A percentile compares a stretch with the other conserved stretches of the same genome.
Conservation (phyloP, 371 early-diverging fungal genomes). For the Chytridium lagenaria region DNA sequence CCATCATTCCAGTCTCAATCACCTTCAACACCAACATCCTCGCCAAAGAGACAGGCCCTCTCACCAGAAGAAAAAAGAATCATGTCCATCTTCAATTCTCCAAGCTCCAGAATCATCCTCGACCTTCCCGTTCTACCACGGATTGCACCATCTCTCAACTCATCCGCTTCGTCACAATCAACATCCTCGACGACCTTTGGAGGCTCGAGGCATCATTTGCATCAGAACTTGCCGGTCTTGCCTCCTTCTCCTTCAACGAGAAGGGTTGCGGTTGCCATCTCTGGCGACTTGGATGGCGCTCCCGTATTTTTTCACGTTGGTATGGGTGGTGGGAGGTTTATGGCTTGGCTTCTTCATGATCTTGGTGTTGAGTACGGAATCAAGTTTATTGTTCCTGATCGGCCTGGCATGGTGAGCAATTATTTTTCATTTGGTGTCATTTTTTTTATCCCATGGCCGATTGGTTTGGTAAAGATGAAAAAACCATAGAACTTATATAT, state of each 20-base stretch:
- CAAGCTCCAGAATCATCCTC: slow-evolving; percentile 5
- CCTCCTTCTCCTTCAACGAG: no score
- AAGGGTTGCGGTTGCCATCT: slow-evolving; percentile 19
- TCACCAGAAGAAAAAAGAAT: not conserved
- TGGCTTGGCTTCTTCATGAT: slow-evolving; percentile 18
- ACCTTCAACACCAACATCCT: not conserved
- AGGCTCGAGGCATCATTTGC: not conserved
- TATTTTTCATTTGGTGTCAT: not conserved
- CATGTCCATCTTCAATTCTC: slow-evolving; percentile 10
- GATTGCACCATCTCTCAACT: not conserved
- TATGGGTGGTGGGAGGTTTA: slow-evolving; percentile 22
- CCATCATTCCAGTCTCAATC: no score
- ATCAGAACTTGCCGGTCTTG: no score
- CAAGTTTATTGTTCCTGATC: slow-evolving; percentile 3
- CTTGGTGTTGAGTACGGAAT: not conserved
- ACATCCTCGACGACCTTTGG: not conserved
- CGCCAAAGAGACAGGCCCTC: not conserved
- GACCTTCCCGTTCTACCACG: slow-evolving; percentile 18
- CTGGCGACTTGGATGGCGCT: slow-evolving; percentile 8
- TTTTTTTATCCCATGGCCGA: no score
- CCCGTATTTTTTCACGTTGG: slow-evolving; percentile 17
- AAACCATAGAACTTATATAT: no score
- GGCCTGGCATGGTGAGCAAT: slow-evolving; percentile 16
- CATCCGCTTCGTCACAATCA: not conserved
- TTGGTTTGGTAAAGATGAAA: no score